Base-by-base conservation (phyloP, 768 basidiomycete genomes). In the Russula sp. region DNA sequence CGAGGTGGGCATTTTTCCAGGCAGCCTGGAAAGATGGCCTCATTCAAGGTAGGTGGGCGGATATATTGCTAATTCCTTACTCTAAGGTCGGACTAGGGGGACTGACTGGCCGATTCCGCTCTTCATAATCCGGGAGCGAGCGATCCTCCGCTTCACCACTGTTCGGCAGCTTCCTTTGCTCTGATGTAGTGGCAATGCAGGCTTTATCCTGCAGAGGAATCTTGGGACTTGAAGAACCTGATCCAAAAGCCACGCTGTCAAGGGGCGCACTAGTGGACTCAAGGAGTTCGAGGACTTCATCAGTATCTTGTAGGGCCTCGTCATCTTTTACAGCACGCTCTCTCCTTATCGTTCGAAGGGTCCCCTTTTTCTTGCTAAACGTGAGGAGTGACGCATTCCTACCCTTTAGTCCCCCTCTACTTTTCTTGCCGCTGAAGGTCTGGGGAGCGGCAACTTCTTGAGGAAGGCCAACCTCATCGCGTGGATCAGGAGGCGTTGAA, bases 1-100 rank as follows among this genome's bases (percentile, higher is more conserved):
- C 9, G 66, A 57, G 6, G 66, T 66, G 8, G 65, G 65, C 65
- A 55, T 66, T 42, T 55, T 64, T 35, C 57, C 56, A 11, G 65
- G 65, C 7, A 66, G 42, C 56, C 64, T 65, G 18, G 13, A 32
- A 20, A 44, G 13, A 54, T 18, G 22, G 44, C 34, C 50, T 32
- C 49, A 32, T 64, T 13, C 35, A 7, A 35, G 14, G 34, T 32
- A 20, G 42, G 18, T 13, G 42, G 22, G 4, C 5, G 50, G 6
- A 55, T 13, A 20, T 16, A 35, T 35, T 13, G 11, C 6, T 1
- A 20, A 31, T 31, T 45, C 18, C 59, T 60, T 44, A 64, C 63
- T 64, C 63, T n/a, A 37, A 9, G 8, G 32, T 55, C 3, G 59
- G 47, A 51, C 35, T 64, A 22, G 48, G 34, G 4, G 62, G 54